A percentile compares a stretch with the other conserved stretches of the same genome.
Evolutionary conservation across 73 alveolate species (phyloP).

Genomic region (Uronychia binucleata): DNA sequence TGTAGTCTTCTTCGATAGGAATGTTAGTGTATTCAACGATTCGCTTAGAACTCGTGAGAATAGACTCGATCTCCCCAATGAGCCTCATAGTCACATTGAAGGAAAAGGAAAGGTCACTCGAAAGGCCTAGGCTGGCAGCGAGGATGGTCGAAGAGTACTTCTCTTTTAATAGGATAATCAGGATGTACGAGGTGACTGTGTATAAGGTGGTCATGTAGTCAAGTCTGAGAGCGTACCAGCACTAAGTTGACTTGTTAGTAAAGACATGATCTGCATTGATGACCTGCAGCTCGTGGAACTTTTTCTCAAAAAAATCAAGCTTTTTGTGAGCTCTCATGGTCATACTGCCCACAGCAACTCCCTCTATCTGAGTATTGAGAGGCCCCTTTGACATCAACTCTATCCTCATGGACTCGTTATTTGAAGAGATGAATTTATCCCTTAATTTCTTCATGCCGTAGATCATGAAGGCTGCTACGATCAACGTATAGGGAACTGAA

Average conservation of each 20-base stretch:
- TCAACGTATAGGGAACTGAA: not conserved
- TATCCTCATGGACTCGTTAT: not conserved
- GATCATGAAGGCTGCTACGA: not conserved
- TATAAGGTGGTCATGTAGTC: not conserved
- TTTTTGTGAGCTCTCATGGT: not conserved
- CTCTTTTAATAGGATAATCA: not conserved
- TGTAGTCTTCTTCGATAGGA: constrained; percentile 8
- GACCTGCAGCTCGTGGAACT: not conserved
- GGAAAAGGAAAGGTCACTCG: not conserved
- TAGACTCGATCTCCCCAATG: not conserved
- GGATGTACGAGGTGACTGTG: not conserved
- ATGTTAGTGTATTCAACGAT: constrained; percentile 10
- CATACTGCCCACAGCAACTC: not conserved
- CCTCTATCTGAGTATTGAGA: not conserved
- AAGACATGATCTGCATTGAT: not conserved
- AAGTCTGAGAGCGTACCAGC: not conserved
- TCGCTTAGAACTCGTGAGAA: constrained; percentile 1
- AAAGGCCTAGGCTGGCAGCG: not conserved
- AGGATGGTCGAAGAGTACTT: not conserved
- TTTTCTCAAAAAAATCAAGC: not conserved
- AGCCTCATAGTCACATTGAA: not conserved
- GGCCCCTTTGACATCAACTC: not conserved
- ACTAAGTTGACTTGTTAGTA: not conserved
- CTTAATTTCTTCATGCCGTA: not conserved
- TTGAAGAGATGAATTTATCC: not conserved